Percentiles rank a stretch among this genome's conserved stretches.
These are phyloP conservation scores for Hypoxylon sp. DNA, from an alignment of 2,329 filamentous ascomycete species.

Conservation along the genomic window DNA sequence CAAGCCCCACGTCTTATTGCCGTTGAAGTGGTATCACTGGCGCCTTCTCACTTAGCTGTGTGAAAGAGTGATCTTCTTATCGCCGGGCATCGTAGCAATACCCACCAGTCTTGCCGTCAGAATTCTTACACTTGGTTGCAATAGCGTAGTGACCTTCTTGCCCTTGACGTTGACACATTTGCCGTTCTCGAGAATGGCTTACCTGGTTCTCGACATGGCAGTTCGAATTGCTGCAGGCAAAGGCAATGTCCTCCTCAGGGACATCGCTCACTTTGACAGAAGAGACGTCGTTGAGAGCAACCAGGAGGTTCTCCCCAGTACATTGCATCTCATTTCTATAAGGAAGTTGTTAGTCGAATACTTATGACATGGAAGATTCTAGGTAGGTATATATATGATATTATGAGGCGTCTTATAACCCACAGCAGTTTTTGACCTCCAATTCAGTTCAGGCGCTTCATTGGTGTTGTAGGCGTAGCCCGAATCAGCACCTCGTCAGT, in stretches of 20 bases:
- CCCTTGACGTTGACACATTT: constrained; percentile 30
- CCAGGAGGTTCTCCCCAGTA: constrained; percentile 19
- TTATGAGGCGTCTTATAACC: neutral
- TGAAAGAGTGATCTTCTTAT: constrained; percentile 12
- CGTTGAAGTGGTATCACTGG: neutral
- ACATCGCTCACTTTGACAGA: constrained; percentile 33
- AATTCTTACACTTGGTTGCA: constrained; percentile 32
- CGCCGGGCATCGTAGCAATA: neutral
- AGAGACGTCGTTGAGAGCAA: constrained; percentile 23
- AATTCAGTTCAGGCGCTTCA: neutral
- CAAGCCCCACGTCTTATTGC: neutral
- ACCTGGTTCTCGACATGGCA: constrained; percentile 37
- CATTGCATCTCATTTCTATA: constrained; percentile 19
- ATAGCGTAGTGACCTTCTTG: constrained; percentile 35
- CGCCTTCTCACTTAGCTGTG: constrained; percentile 17
- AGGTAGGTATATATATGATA: neutral
- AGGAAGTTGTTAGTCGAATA: neutral
- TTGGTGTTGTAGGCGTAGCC: constrained; percentile 46
- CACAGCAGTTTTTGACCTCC: neutral
- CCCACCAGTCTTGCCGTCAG: constrained; percentile 32
- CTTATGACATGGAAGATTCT: neutral
- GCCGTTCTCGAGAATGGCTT: constrained; percentile 23
- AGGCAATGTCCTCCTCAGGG: constrained; percentile 22
- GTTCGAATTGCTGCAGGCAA: constrained; percentile 30
- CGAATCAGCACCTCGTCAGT: constrained; percentile 48